These are phyloP conservation scores for Litsea cubeba DNA, from an alignment of 164 flowering plant species.

Conservation along the genomic window DNA sequence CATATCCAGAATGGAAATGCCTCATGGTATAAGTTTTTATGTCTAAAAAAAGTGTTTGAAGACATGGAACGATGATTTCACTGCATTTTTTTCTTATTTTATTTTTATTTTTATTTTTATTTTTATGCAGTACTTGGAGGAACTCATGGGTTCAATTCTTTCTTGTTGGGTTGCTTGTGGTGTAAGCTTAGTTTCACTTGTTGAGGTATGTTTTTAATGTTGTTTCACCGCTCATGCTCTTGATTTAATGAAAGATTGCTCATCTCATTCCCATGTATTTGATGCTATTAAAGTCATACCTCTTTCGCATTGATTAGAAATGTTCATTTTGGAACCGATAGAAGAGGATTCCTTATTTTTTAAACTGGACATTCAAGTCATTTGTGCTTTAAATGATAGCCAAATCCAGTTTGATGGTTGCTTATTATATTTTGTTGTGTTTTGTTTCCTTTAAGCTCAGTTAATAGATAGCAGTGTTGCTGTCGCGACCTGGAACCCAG, in stretches of 20 bases:
- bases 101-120: conserved; percentile 4
- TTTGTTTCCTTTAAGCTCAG: too few relatives aligned
- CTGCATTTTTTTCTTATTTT: conserved; percentile 1
- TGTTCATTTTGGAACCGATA: too few relatives aligned
- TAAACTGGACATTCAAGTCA: too few relatives aligned
- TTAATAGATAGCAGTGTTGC: too few relatives aligned
- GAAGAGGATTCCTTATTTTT: too few relatives aligned
- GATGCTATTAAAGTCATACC: too few relatives aligned
- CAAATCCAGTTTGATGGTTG: too few relatives aligned
- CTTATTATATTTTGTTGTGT: too few relatives aligned
- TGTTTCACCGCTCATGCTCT: background rate
- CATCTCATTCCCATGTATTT: background rate
- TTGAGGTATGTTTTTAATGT: conserved; percentile 52
- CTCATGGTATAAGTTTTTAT: background rate
- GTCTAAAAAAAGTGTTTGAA: background rate
- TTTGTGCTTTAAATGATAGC: too few relatives aligned
- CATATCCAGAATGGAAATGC: background rate
- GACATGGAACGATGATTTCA: background rate
- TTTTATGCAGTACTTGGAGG: conserved; percentile 73
- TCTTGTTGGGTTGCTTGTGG: conserved; percentile 82
- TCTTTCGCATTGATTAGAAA: too few relatives aligned
- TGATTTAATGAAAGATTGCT: background rate
- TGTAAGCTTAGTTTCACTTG: conserved; percentile 67
- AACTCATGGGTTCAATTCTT: conserved; percentile 67
- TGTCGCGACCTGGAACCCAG: too few relatives aligned